phyloP scores from a whole-genome alignment of 805 yeast genomes.

The Kluyveromyces lactis region DNA sequence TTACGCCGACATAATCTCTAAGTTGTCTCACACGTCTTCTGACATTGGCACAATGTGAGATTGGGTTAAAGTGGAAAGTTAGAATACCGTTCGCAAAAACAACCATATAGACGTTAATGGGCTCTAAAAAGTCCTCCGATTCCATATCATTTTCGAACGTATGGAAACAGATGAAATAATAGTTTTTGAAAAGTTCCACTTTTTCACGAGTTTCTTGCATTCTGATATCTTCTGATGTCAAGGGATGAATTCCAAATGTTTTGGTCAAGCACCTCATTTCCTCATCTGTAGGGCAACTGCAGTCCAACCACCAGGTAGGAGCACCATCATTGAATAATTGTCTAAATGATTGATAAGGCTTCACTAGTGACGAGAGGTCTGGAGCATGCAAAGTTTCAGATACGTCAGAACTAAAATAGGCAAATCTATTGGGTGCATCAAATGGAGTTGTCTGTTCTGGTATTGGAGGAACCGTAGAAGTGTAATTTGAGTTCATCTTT shows the following conservation, averaged over 20 bases:
- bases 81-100: slow-evolving; percentile 61
- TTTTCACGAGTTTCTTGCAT: slow-evolving; percentile 97
- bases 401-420: slow-evolving; percentile 71
- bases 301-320: slow-evolving; percentile 94
- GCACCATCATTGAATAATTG: slow-evolving; percentile 64
- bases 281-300: slow-evolving; percentile 86
- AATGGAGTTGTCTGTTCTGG: slow-evolving; percentile 4
- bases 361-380: slow-evolving; percentile 69
- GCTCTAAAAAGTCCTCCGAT: slow-evolving; percentile 76
- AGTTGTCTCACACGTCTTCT: slow-evolving; percentile 76
- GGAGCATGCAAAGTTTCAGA: slow-evolving; percentile 89
- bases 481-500: slow-evolving; percentile 1
- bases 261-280: slow-evolving; percentile 90
- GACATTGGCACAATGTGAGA: slow-evolving; percentile 64
- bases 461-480: neutral
- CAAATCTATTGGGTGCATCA: slow-evolving; percentile 64
- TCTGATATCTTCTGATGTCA: slow-evolving; percentile 94
- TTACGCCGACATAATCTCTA: slow-evolving; percentile 68
- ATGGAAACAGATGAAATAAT: slow-evolving; percentile 94
- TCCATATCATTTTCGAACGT: slow-evolving; percentile 81
- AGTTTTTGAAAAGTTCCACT: slow-evolving; percentile 82
- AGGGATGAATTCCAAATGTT: slow-evolving; percentile 95
- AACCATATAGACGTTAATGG: slow-evolving; percentile 67
- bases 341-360: slow-evolving; percentile 55
- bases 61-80: slow-evolving; percentile 63